phyloP scores from a whole-genome alignment of 2,329 filamentous ascomycete species.

The Scytalidium lignicola region DNA sequence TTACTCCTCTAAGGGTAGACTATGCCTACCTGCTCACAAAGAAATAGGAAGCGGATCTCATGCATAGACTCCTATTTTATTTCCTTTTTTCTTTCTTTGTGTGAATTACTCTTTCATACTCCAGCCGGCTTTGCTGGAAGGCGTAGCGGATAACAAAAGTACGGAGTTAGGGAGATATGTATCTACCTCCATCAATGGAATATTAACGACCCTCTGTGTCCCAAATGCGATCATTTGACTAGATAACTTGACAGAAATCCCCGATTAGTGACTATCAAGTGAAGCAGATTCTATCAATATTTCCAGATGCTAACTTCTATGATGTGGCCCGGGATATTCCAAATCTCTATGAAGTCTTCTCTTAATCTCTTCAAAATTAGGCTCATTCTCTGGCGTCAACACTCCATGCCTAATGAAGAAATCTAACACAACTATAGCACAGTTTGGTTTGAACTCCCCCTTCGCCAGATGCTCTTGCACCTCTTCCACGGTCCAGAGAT shows the following conservation, averaged over 20 bases:
- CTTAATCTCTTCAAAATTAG: constrained; percentile 70
- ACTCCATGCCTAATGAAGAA: constrained; percentile 86
- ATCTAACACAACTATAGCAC: constrained; percentile 75
- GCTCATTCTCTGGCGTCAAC: constrained; percentile 73
- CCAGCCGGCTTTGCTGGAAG: constrained; percentile 13
- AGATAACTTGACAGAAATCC: not conserved
- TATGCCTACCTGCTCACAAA: constrained; percentile 91
- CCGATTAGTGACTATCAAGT: not conserved
- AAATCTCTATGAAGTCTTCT: constrained; percentile 71
- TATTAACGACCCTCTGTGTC: not conserved
- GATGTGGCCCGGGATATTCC: constrained; percentile 69
- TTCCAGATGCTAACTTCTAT: constrained; percentile 11
- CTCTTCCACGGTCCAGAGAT: constrained; percentile 71
- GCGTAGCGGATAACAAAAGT: constrained; percentile 21
- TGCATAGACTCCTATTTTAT: not conserved
- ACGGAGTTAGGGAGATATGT: not conserved
- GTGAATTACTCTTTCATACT: not conserved
- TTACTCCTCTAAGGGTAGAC: constrained; percentile 86
- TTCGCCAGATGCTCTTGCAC: constrained; percentile 62
- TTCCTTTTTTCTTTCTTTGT: not conserved
- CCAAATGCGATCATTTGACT: not conserved
- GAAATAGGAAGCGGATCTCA: constrained; percentile 54
- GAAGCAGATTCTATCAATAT: not conserved
- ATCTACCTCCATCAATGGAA: not conserved
- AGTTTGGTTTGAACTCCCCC: constrained; percentile 90